A percentile compares a stretch with the other conserved stretches of the same genome.
These are phyloP conservation scores for Vitis rotundifolia DNA, from an alignment of 164 flowering plant species.

Conservation along the genomic window DNA sequence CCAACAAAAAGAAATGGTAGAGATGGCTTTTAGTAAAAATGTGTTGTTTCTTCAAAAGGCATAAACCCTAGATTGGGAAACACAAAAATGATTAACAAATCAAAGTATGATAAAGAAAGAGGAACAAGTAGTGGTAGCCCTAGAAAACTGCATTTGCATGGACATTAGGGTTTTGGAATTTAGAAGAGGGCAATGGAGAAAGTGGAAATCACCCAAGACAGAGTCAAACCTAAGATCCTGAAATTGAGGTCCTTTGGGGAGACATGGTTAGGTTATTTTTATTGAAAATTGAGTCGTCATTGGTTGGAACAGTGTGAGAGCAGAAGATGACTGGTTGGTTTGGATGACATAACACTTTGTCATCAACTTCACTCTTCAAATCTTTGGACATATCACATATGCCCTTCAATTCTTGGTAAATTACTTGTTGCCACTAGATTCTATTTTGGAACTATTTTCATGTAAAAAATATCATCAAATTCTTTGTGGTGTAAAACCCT, in stretches of 20 bases:
- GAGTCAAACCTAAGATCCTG: constrained; percentile 39
- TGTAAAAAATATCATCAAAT: no score
- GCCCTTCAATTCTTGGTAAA: not conserved
- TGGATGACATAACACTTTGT: not conserved
- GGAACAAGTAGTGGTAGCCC: constrained; percentile 2
- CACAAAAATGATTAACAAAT: constrained; percentile 3
- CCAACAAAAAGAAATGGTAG: constrained; percentile 14
- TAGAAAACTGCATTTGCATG: constrained; percentile 16
- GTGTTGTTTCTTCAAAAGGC: constrained; percentile 26
- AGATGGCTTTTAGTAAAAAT: constrained; percentile 13
- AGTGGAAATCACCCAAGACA: not conserved
- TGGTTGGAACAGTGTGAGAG: not conserved
- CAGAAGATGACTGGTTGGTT: constrained; percentile 7
- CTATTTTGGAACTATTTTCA: no score
- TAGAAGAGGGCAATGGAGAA: not conserved
- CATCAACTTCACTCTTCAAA: no score
- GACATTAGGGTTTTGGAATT: constrained; percentile 14
- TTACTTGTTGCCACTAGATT: not conserved
- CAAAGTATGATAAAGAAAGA: not conserved
- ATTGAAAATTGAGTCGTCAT: not conserved
- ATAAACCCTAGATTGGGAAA: constrained; percentile 20
- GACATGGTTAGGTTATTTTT: constrained; percentile 10
- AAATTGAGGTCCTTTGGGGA: constrained; percentile 27
- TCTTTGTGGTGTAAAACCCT: no score
- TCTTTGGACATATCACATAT: not conserved